Base-by-base conservation (phyloP, 495 filamentous ascomycete genomes). In the Hyaloscypha bicolor region DNA sequence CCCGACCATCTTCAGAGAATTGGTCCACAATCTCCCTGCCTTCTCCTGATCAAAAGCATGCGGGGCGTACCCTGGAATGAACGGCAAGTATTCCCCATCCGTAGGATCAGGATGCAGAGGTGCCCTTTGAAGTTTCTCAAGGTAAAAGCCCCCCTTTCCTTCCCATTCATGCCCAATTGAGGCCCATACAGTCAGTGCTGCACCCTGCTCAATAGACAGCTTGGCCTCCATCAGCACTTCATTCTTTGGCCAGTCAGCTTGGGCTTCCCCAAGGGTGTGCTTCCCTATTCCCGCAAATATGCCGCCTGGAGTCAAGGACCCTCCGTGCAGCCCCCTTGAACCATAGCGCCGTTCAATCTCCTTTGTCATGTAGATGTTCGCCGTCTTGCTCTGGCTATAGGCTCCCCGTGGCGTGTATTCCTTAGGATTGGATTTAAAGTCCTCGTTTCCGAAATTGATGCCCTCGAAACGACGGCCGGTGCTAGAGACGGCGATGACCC, bases 331-430 rank as follows among this genome's bases (percentile, higher is more conserved):
- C 0, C 62, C 65, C 21, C 57, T 32, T 6, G 59, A 22, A 1
- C 69, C 69, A 63, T 80, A 83, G 0, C 69, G 68, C 1, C 78
- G 75, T 33, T 82, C 78, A 29, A 83, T 76, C 67, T 83, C 72
- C 35, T 78, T 80, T 9, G 81, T 77, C 66, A 75, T 79, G 56
- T 73, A 74, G 66, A 87, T 79, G 66, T 85, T 86, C 4, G 83
- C 82, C 0, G 79, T 81, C 71, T 87, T 87, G 16, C 76, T 79
- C 16, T 81, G 79, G 4, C 79, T 83, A 65, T 87, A 85, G 6
- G 81, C 79, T 12, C 66, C 59, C 61, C 69, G 75, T 1, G 70
- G 75, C 55, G 76, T 67, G 60, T 79, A 77, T 35, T 67, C 64
- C 32, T 69, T 77, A 2, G 25, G 25, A 2, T 2, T 2, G 25